These are phyloP conservation scores for Sclerotiophoma versabilis DNA, from an alignment of 2,329 filamentous ascomycete species.

Conservation along the genomic window DNA sequence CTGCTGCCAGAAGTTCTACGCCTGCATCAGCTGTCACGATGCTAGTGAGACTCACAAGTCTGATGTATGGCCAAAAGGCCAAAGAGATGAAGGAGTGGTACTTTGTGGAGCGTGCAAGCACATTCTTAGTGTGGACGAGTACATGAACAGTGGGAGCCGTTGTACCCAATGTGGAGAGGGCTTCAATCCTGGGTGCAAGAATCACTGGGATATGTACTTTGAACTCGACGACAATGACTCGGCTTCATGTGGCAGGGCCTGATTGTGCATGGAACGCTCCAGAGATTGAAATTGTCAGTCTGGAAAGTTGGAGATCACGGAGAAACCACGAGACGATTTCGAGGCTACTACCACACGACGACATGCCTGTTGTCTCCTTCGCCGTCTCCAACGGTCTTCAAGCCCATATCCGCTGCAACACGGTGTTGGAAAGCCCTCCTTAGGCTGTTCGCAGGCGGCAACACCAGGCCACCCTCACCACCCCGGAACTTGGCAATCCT, in stretches of 20 bases:
- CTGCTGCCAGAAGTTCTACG: conserved; percentile 49
- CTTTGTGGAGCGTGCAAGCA: conserved; percentile 43
- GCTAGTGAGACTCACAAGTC: conserved; percentile 35
- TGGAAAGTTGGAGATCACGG: too few relatives aligned
- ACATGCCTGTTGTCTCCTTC: neutral
- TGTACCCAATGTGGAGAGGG: conserved; percentile 36
- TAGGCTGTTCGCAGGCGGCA: neutral
- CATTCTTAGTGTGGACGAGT: conserved; percentile 38
- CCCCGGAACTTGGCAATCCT: neutral
- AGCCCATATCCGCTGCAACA: neutral
- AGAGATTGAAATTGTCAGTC: neutral
- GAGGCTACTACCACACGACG: neutral
- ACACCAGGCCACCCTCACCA: neutral
- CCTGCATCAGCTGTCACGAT: conserved; percentile 46
- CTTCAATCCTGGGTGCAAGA: conserved; percentile 48
- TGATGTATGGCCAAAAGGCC: conserved; percentile 28
- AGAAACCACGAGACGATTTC: neutral
- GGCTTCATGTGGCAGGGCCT: neutral
- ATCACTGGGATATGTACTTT: conserved; percentile 47
- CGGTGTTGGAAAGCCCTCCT: conserved; percentile 3
- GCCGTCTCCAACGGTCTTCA: neutral
- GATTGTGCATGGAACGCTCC: neutral
- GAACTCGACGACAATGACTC: conserved; percentile 13
- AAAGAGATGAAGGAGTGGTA: conserved; percentile 33
- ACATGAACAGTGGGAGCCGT: conserved; percentile 37